Evolutionary conservation across 805 yeast genomes (phyloP), one percentile per base, ranked within the genome.

Genomic region (Wickerhamomyces pijperi): DNA sequence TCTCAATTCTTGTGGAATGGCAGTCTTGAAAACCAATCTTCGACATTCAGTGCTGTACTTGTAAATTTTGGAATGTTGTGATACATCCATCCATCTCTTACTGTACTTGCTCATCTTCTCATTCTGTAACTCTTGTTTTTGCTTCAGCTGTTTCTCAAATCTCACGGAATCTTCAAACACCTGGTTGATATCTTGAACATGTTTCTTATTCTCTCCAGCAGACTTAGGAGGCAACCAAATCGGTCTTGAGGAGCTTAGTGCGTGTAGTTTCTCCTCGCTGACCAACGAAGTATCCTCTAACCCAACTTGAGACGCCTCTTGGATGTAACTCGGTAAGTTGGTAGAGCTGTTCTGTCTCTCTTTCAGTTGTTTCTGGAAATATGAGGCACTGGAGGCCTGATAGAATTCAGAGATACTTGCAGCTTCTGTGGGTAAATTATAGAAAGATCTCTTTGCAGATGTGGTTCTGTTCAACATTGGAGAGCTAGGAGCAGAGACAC

Each of bases 201-300:
- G 90, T 43, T 68, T 74, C 32, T 57, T 46, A 14, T 68, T 67
- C 46, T 82, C 88, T 14, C 57, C 56, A 4, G 56, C 47, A 18
- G 72, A 58, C 53, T 81, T 82, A 34, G 87, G 85, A 1, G 92
- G 90, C 34, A 82, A 58, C 67, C 78, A 74, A 3, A 70, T 60
- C 9, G 83, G 88, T 44, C 90, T 61, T 2, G 87, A 78, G 19
- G 67, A 62, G 1, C 78, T 59, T 14, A 67, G 47, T 34, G 62
- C 46, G 4, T 50, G 42, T 17, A 45, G 42, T 37, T 52, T 51
- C 36, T 48, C 56, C 38, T 43, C 41, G 1, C 86, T 78, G 2
- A 81, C 69, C 28, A 82, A 58, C 36, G 64, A 58, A 43, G 75
- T 57, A 53, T 80, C 85, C 39, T 80, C 87, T 43, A 78, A 53